A percentile compares a stretch with the other conserved stretches of the same genome.
Conservation (phyloP, 2,329 filamentous ascomycete genomes). For the Sporothrix pseudoabietina region DNA sequence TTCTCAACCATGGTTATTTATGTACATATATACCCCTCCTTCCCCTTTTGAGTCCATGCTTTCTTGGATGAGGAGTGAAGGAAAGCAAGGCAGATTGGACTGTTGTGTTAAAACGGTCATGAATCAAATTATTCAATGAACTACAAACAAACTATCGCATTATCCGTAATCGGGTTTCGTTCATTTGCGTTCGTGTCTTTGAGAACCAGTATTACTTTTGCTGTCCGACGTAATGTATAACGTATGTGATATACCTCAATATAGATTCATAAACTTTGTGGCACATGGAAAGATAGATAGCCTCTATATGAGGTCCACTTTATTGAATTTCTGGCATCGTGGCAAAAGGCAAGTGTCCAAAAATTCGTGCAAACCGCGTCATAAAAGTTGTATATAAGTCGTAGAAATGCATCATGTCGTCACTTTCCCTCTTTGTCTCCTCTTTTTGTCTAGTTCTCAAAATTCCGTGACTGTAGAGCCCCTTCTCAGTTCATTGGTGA, state of each 20-base stretch:
- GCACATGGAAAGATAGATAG: not conserved
- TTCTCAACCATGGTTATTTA: constrained; percentile 8
- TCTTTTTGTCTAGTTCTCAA: not conserved
- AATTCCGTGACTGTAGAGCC: too few relatives aligned
- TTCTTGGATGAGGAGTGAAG: not conserved
- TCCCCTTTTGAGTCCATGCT: not conserved
- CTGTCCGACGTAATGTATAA: not conserved
- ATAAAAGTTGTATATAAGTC: not conserved
- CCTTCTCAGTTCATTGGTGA: not conserved
- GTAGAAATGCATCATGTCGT: too few relatives aligned
- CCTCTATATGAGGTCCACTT: not conserved
- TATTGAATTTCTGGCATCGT: not conserved
- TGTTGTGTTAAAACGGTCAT: not conserved
- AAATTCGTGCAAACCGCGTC: not conserved
- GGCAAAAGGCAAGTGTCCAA: not conserved
- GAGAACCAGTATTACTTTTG: too few relatives aligned
- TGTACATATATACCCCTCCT: constrained; percentile 1
- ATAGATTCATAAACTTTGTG: not conserved
- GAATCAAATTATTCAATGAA: not conserved
- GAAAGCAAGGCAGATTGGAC: not conserved
- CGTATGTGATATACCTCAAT: not conserved
- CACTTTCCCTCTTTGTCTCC: not conserved
- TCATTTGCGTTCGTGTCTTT: too few relatives aligned
- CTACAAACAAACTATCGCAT: not conserved
- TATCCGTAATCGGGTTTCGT: not conserved